A percentile compares a stretch with the other conserved stretches of the same genome.
Evolutionary conservation across 495 filamentous ascomycete species (phyloP).

Genomic region (Letharia lupina): DNA sequence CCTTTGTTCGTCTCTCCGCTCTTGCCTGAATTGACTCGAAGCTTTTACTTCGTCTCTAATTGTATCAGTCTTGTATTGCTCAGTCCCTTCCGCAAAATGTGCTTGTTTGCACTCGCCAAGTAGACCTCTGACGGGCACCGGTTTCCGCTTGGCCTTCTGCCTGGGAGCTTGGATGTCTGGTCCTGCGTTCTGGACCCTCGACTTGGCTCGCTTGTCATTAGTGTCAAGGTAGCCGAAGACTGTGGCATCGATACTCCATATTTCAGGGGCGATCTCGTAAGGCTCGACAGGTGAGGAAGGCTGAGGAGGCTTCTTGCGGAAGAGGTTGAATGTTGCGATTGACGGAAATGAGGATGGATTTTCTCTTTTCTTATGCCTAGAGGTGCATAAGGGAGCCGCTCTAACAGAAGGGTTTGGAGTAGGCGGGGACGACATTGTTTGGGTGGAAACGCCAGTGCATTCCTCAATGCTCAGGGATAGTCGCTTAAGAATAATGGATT

Average conservation of each 20-base stretch:
- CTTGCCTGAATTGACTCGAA: not conserved
- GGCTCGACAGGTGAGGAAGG: conserved; percentile 7
- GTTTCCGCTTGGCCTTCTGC: conserved; percentile 4
- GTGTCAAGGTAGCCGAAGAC: conserved; percentile 14
- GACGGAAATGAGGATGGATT: conserved; percentile 13
- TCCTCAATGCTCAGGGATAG: conserved; percentile 14
- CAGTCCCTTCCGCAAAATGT: not conserved
- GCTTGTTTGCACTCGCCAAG: conserved; percentile 3
- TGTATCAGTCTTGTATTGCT: conserved; percentile 3
- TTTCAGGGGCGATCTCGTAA: conserved; percentile 18
- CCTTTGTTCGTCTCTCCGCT: conserved; percentile 1
- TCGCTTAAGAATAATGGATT: conserved; percentile 4
- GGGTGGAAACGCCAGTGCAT: conserved; percentile 10
- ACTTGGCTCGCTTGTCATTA: conserved; percentile 4
- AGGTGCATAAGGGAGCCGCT: not conserved
- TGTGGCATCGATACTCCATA: conserved; percentile 19
- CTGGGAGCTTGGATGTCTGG: not conserved
- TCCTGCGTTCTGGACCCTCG: conserved; percentile 4
- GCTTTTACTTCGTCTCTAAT: not conserved
- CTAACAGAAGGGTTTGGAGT: conserved; percentile 10
- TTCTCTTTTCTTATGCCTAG: not conserved
- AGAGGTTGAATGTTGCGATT: conserved; percentile 11
- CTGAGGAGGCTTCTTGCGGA: conserved; percentile 5
- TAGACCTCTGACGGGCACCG: not conserved
- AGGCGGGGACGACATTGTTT: conserved; percentile 11